These are phyloP conservation scores for Cladosporium halotolerans DNA, from an alignment of 2,329 filamentous ascomycete species.

Conservation along the genomic window DNA sequence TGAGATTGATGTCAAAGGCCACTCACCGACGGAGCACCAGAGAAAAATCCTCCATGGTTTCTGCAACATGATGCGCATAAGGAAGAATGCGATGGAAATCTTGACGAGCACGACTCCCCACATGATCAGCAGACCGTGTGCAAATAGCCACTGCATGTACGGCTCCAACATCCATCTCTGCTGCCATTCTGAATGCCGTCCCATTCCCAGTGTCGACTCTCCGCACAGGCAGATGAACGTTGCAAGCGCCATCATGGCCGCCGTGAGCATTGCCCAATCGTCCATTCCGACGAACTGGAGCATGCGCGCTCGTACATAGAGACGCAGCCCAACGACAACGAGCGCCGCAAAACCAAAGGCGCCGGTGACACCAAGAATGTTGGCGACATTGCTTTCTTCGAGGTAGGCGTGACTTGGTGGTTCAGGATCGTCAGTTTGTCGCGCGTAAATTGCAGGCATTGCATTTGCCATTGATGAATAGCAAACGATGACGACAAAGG, in stretches of 20 bases:
- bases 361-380: constrained; percentile 21
- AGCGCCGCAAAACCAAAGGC: constrained; percentile 18
- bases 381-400: constrained; percentile 19
- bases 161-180: constrained; percentile 26
- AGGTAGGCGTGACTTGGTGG: constrained; percentile 16
- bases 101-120: constrained; percentile 42
- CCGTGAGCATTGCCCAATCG: constrained; percentile 41
- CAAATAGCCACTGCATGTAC: constrained; percentile 39
- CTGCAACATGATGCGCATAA: constrained; percentile 38
- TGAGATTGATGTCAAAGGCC: background rate
- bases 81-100: constrained; percentile 42
- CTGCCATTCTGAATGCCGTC: constrained; percentile 35
- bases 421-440: background rate
- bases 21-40: constrained; percentile 38
- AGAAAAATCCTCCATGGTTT: constrained; percentile 38
- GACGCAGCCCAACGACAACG: constrained; percentile 17
- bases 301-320: constrained; percentile 39
- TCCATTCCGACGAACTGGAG: constrained; percentile 45
- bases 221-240: constrained; percentile 39
- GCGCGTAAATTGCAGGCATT: background rate
- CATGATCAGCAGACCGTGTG: constrained; percentile 44
- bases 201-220: constrained; percentile 42
- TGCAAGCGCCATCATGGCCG: constrained; percentile 32
- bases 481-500: background rate
- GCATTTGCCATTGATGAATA: background rate